A percentile compares a stretch with the other conserved stretches of the same genome.
phyloP scores from a whole-genome alignment of 805 yeast genomes.

The Suhomyces emberorum region DNA sequence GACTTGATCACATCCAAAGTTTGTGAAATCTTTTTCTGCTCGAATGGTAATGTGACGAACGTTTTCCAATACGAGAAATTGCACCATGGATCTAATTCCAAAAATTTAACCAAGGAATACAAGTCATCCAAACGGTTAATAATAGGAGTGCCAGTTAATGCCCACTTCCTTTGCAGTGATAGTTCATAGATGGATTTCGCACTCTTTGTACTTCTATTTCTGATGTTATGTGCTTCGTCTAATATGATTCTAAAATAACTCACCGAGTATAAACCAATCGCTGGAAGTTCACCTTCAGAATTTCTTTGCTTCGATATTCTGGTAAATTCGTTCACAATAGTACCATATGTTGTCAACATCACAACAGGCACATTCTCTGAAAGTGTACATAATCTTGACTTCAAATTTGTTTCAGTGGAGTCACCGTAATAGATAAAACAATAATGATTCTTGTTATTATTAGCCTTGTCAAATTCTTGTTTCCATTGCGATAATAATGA shows the following conservation, averaged over 20 bases:
- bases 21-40: slow-evolving; percentile 61
- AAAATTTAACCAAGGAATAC: slow-evolving; percentile 69
- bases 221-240: slow-evolving; percentile 89
- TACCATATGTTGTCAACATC: slow-evolving; percentile 83
- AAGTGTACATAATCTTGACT: slow-evolving; percentile 38
- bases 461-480: slow-evolving; percentile 64
- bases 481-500: slow-evolving; percentile 91
- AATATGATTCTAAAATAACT: slow-evolving; percentile 72
- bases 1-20: slow-evolving; percentile 85
- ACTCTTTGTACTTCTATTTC: slow-evolving; percentile 75
- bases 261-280: slow-evolving; percentile 63
- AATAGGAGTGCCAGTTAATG: slow-evolving; percentile 90
- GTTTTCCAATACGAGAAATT: slow-evolving; percentile 83
- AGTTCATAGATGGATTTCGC: slow-evolving; percentile 73
- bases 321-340: slow-evolving; percentile 73
- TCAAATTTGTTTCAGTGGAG: slow-evolving; percentile 50
- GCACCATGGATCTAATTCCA: slow-evolving; percentile 87
- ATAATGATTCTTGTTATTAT: slow-evolving; percentile 38
- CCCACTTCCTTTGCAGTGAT: slow-evolving; percentile 70
- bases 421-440: slow-evolving; percentile 77
- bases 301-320: slow-evolving; percentile 35
- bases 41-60: slow-evolving; percentile 80
- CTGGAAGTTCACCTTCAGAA: slow-evolving; percentile 23
- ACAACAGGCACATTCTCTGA: slow-evolving; percentile 57
- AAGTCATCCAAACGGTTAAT: slow-evolving; percentile 85